A percentile compares a stretch with the other conserved stretches of the same genome.
Evolutionary conservation across 805 yeast species (phyloP).

Genomic region (Ogataea minuta): DNA sequence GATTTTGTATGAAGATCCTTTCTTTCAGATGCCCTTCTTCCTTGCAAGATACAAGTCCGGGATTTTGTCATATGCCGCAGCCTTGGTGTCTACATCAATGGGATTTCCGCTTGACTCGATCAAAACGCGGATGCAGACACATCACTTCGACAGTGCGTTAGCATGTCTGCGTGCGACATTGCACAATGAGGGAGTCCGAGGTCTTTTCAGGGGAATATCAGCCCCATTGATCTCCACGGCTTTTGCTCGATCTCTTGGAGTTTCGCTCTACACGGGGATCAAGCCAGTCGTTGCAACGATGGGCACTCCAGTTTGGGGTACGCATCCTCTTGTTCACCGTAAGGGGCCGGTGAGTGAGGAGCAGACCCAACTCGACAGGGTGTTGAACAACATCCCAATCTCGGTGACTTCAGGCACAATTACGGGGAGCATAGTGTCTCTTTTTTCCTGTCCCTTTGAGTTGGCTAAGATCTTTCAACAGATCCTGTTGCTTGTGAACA

Average conservation of each 20-base stretch:
- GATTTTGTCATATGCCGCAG: constrained; percentile 61
- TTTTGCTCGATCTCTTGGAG: constrained; percentile 61
- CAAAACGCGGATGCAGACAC: constrained; percentile 83
- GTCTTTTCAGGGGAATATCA: constrained; percentile 72
- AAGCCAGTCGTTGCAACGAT: constrained; percentile 41
- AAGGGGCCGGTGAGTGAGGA: constrained; percentile 1
- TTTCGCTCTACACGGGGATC: constrained; percentile 55
- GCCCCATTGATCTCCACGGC: constrained; percentile 73
- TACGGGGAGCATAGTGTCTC: constrained; percentile 63
- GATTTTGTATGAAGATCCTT: constrained; percentile 43
- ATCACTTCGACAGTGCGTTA: constrained; percentile 53
- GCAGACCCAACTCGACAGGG: constrained; percentile 15
- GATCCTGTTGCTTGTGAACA: constrained; percentile 50
- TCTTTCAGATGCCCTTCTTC: constrained; percentile 45
- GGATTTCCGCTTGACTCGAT: constrained; percentile 87
- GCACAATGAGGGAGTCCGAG: constrained; percentile 59
- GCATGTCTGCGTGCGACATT: constrained; percentile 59
- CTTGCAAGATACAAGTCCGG: constrained; percentile 56
- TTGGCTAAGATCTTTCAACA: constrained; percentile 81
- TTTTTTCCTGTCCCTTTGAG: constrained; percentile 82
- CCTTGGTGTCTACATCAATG: constrained; percentile 60
- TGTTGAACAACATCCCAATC: constrained; percentile 43
- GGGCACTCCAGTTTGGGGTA: constrained; percentile 15
- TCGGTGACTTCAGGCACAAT: constrained; percentile 56
- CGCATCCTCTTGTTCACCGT: constrained; percentile 8